phyloP scores from a whole-genome alignment of 805 yeast species.

The Myxozyma lipomycoides region DNA sequence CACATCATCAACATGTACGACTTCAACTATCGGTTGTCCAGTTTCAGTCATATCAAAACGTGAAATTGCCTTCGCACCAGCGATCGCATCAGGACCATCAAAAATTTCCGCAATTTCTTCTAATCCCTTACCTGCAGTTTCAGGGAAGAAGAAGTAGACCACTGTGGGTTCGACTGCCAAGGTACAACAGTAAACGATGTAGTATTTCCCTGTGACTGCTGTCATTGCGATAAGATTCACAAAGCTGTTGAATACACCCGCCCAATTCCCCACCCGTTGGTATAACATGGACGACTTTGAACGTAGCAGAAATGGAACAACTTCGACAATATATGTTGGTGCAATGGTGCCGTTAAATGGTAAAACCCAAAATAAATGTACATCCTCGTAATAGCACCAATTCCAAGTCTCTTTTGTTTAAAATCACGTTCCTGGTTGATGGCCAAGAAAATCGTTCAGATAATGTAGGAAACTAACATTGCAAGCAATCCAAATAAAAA shows the following conservation, averaged over 20 bases:
- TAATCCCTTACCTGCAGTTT: constrained; percentile 44
- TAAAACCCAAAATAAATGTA: constrained; percentile 41
- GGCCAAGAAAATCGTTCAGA: constrained; percentile 49
- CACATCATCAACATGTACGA: not conserved
- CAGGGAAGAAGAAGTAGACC: constrained; percentile 41
- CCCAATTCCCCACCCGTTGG: constrained; percentile 8
- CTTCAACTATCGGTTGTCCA: no score
- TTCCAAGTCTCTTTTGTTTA: constrained; percentile 43
- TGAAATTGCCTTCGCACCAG: not conserved
- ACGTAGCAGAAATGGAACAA: constrained; percentile 33
- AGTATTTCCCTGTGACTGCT: constrained; percentile 44
- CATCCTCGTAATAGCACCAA: constrained; percentile 51
- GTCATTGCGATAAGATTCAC: constrained; percentile 43
- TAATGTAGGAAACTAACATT: constrained; percentile 41
- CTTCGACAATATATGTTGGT: constrained; percentile 41
- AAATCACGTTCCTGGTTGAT: constrained; percentile 43
- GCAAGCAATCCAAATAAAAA: not conserved
- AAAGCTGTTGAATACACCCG: constrained; percentile 34
- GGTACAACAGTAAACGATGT: constrained; percentile 42
- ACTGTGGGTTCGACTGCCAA: constrained; percentile 38
- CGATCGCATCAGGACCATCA: not conserved
- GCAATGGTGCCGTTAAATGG: constrained; percentile 46
- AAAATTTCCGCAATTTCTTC: constrained; percentile 36
- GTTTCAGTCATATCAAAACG: not conserved
- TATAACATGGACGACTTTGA: constrained; percentile 40